Evolutionary conservation across 1,284 basidiomycete genomes (phyloP).

Genomic region (Leccinum griseonigrum): DNA sequence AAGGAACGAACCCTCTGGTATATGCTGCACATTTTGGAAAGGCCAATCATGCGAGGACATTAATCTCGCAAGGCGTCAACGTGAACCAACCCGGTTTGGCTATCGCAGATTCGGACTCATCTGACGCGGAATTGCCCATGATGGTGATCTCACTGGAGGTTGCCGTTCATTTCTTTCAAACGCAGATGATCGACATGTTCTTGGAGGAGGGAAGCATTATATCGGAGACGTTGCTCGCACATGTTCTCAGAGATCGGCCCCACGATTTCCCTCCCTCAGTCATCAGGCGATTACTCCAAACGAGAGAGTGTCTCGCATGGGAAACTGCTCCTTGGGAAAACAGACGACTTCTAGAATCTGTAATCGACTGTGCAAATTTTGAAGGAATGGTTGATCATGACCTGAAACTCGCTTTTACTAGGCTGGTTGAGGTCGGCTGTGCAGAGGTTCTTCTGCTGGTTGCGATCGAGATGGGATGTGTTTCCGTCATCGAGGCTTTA

Average conservation of each 20-base stretch:
- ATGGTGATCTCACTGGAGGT: background rate
- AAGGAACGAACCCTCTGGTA: background rate
- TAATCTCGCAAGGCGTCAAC: background rate
- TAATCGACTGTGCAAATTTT: background rate
- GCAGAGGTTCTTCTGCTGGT: background rate
- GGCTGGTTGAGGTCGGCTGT: background rate
- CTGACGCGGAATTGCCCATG: background rate
- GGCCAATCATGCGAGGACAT: background rate
- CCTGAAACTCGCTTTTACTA: background rate
- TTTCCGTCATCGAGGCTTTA: background rate
- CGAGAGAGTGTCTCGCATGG: background rate
- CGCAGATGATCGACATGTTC: background rate
- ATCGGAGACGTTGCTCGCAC: background rate
- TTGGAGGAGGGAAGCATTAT: background rate
- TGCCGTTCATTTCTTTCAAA: background rate
- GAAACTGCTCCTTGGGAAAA: background rate
- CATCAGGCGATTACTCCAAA: background rate
- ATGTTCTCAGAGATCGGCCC: background rate
- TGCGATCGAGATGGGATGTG: background rate
- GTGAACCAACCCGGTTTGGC: background rate
- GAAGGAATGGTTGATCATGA: background rate
- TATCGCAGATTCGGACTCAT: background rate
- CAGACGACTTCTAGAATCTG: background rate
- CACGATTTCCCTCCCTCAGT: background rate
- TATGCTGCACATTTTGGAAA: background rate